Evolutionary conservation across 805 yeast species (phyloP), one percentile per base, ranked within the genome.

Genomic region (Ogataea populi-albae): DNA sequence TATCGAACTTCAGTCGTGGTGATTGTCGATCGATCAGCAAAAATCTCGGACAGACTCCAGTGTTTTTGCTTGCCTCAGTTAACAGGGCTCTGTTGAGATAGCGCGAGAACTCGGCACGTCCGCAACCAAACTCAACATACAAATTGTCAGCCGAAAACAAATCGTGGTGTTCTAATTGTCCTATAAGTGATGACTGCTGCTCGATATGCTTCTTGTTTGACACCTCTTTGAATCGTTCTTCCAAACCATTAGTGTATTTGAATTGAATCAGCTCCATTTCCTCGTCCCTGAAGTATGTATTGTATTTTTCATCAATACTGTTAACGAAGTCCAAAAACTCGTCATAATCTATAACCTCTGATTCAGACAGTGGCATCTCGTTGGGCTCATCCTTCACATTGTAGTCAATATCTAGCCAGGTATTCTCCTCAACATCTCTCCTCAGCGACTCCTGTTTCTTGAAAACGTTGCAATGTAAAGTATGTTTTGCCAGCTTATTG

Each of bases 61-160:
- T 25, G 9, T 17, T 12, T n/a, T 10, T 8, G 7, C 20, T 14
- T 12, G 27, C 4, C 20, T 49, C 47, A 3, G 43, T 32, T 29
- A 47, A 45, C 23, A 62, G 28, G 3, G 65, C 46, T 53, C 62
- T 34, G 54, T 59, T 68, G 9, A 85, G 62, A 49, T 77, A 83
- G 39, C 95, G 61, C 1, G 88, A 73, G 17, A 88, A 68, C 54
- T 89, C 96, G 2, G 86, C 95, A 44, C 89, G 74, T 0, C 97
- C 97, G 57, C 95, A 85, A 1, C 97, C 97, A 65, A 86, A 87
- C 59, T 88, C 97, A 19, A 83, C 55, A 52, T 77, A 75, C 33
- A 67, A 61, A 23, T 49, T 35, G 3, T 47, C 39, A 2, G 55
- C 26, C 1, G 59, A 55, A 24, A 81, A 60, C 6, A 81, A 52